These are phyloP conservation scores for Pythium monospermum DNA, from an alignment of 352 stramenopile genomes.

Conservation along the genomic window DNA sequence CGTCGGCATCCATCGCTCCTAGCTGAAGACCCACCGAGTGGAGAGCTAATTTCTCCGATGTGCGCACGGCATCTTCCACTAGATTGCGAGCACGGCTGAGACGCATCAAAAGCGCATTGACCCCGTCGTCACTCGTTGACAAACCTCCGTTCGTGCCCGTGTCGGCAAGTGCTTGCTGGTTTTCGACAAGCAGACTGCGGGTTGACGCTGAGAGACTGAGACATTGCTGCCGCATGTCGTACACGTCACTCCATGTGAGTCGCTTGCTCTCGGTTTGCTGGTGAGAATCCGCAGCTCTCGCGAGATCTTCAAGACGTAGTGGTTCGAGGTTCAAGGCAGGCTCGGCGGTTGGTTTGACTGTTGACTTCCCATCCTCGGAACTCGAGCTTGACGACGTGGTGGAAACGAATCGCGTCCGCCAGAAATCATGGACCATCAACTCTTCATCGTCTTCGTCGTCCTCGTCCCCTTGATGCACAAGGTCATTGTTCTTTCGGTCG, in stretches of 20 bases:
- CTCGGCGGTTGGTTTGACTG: not conserved
- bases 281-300: too few relatives aligned
- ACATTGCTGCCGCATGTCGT: conserved; percentile 15
- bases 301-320: conserved; percentile 1
- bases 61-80: conserved; percentile 11
- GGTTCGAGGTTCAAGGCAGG: conserved; percentile 4
- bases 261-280: too few relatives aligned
- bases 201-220: conserved; percentile 1
- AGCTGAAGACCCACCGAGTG: conserved; percentile 14
- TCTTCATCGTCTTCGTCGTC: conserved; percentile 10
- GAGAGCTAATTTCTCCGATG: conserved; percentile 12
- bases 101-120: not conserved
- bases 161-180: too few relatives aligned
- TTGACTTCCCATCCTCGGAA: not conserved
- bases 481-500: not conserved
- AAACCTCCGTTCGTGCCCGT: not conserved
- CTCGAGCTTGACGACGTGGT: not conserved
- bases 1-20: not conserved
- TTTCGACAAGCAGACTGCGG: not conserved
- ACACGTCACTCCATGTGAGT: conserved; percentile 11
- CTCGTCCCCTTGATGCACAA: conserved; percentile 3
- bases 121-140: not conserved
- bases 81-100: conserved; percentile 7
- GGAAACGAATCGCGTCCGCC: conserved; percentile 1
- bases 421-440: conserved; percentile 9